phyloP scores from a whole-genome alignment of 352 stramenopile species.

The Aphanomyces astaci region DNA sequence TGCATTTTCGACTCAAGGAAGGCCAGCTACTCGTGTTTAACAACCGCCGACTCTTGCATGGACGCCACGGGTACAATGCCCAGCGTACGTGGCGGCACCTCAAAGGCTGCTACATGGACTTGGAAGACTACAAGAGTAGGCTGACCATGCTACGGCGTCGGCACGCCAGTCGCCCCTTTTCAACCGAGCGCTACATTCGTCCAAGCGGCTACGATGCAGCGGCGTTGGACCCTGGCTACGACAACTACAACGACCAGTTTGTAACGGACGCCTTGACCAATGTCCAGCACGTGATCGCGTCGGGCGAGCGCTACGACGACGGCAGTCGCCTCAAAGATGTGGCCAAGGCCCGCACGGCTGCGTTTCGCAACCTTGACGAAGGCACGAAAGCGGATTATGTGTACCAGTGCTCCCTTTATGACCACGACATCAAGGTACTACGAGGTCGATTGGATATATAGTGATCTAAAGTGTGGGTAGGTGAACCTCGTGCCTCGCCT shows the following conservation, averaged over 20 bases:
- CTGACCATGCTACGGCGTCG: conserved; percentile 34
- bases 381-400: conserved; percentile 23
- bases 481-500: conserved; percentile 15
- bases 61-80: conserved; percentile 50
- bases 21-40: conserved; percentile 84
- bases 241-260: conserved; percentile 5
- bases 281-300: conserved; percentile 11
- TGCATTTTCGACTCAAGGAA: conserved; percentile 40
- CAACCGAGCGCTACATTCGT: conserved; percentile 9
- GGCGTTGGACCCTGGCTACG: conserved; percentile 19
- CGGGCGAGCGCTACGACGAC: conserved; percentile 8
- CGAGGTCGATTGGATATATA: background rate
- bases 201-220: background rate
- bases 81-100: conserved; percentile 51
- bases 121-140: conserved; percentile 66
- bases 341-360: background rate
- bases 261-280: background rate
- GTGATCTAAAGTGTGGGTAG: background rate
- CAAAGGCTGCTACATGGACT: conserved; percentile 79
- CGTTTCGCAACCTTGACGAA: conserved; percentile 15
- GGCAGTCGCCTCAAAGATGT: conserved; percentile 16
- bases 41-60: conserved; percentile 82
- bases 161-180: background rate
- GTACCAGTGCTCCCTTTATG: conserved; percentile 22
- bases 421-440: conserved; percentile 23